Evolutionary conservation across 257 asterid species (phyloP).

Genomic region (Mentha longifolia): DNA sequence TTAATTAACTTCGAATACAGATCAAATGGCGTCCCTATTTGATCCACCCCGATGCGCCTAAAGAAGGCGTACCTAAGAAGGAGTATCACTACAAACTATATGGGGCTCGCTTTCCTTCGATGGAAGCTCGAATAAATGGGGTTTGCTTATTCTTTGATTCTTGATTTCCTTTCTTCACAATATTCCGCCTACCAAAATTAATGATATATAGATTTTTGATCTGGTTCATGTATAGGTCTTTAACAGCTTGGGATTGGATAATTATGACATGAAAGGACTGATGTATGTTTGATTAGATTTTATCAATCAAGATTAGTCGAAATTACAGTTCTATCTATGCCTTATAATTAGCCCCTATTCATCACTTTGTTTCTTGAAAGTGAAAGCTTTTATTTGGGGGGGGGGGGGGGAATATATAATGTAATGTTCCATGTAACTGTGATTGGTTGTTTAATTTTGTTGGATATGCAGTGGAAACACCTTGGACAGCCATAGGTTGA

Average conservation of each 20-base stretch:
- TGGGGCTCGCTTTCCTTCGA: slow-evolving; percentile 66
- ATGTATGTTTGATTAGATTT: slow-evolving; percentile 22
- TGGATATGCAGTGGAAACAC: slow-evolving; percentile 35
- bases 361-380: neutral
- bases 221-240: slow-evolving; percentile 31
- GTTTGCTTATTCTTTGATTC: slow-evolving; percentile 34
- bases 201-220: neutral
- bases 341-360: slow-evolving; percentile 24
- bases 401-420: slow-evolving; percentile 39
- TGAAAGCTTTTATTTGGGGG: slow-evolving; percentile 46
- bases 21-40: slow-evolving; percentile 45
- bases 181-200: neutral
- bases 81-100: slow-evolving; percentile 54
- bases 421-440: slow-evolving; percentile 9
- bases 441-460: neutral
- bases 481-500: slow-evolving; percentile 41
- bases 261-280: slow-evolving; percentile 37
- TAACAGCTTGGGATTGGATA: slow-evolving; percentile 39
- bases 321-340: slow-evolving; percentile 37
- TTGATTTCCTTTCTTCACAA: neutral
- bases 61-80: slow-evolving; percentile 70
- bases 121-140: slow-evolving; percentile 71
- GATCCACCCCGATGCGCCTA: slow-evolving; percentile 73
- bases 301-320: neutral
- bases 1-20: slow-evolving; percentile 2